These are phyloP conservation scores for Rhizopus delemar DNA, from an alignment of 371 early-diverging fungal species.

Conservation along the genomic window DNA sequence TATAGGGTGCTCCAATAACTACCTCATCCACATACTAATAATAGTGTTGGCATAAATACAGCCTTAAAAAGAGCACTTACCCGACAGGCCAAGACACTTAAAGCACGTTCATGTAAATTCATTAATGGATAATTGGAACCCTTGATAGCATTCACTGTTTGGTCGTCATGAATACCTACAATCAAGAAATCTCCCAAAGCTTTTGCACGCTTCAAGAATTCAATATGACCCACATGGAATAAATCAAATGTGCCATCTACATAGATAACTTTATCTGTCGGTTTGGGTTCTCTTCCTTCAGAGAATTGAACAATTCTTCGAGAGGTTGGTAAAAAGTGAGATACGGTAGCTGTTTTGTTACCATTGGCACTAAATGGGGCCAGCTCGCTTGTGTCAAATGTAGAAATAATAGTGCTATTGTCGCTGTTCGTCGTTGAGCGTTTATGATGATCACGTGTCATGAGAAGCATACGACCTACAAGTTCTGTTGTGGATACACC, in stretches of 20 bases:
- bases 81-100: constrained; percentile 85
- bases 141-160: constrained; percentile 83
- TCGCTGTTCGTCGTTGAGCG: constrained; percentile 53
- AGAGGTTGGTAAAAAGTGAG: constrained; percentile 87
- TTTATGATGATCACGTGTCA: constrained; percentile 83
- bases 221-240: constrained; percentile 96
- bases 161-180: constrained; percentile 94
- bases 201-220: constrained; percentile 87
- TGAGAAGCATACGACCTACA: constrained; percentile 93
- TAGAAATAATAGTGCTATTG: too few species aligned
- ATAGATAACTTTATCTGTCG: constrained; percentile 76
- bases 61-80: constrained; percentile 37
- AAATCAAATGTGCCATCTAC: constrained; percentile 97
- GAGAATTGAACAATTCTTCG: constrained; percentile 87
- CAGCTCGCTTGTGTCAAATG: constrained; percentile 46
- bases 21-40: constrained; percentile 86
- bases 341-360: constrained; percentile 52
- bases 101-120: constrained; percentile 91
- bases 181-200: constrained; percentile 86
- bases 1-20: constrained; percentile 88
- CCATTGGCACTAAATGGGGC: constrained; percentile 57
- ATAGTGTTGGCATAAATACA: background rate
- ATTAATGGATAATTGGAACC: constrained; percentile 89
- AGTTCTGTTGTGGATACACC: constrained; percentile 95
- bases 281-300: constrained; percentile 73